These are phyloP conservation scores for Bisporella sp. DNA, from an alignment of 2,329 filamentous ascomycete genomes.

Conservation along the genomic window DNA sequence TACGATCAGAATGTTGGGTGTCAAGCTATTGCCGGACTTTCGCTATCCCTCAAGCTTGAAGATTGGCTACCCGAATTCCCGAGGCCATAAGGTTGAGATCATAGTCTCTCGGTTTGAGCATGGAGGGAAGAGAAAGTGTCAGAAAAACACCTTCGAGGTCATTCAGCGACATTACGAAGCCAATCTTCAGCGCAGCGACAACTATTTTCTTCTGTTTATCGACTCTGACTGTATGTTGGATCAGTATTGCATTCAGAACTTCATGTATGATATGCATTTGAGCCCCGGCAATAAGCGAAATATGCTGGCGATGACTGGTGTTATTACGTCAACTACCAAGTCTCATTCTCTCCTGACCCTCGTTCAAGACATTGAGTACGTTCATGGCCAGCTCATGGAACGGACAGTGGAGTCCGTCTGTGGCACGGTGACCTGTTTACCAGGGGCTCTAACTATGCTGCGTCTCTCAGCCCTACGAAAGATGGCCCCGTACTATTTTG, in stretches of 20 bases:
- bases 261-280: constrained; percentile 97
- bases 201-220: constrained; percentile 93
- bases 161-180: constrained; percentile 88
- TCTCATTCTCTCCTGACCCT: constrained; percentile 86
- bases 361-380: constrained; percentile 96
- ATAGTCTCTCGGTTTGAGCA: constrained; percentile 90
- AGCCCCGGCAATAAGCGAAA: constrained; percentile 86
- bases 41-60: constrained; percentile 87
- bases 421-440: constrained; percentile 88
- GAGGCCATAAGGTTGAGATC: constrained; percentile 40
- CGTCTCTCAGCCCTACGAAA: constrained; percentile 92
- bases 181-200: constrained; percentile 81
- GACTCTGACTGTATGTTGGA: constrained; percentile 96
- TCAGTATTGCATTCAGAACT: constrained; percentile 87
- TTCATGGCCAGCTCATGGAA: constrained; percentile 94
- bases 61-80: constrained; percentile 71
- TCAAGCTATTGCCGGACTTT: constrained; percentile 62
- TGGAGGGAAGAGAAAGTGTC: constrained; percentile 88
- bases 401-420: constrained; percentile 92
- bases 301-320: constrained; percentile 96
- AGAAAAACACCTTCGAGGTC: constrained; percentile 87
- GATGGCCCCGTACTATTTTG: constrained; percentile 98
- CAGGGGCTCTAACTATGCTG: constrained; percentile 90
- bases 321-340: constrained; percentile 89
- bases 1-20: constrained; percentile 77